Evolutionary conservation across 352 stramenopile genomes (phyloP), one percentile per base, ranked within the genome.

Genomic region (Phytopythium sindhum): DNA sequence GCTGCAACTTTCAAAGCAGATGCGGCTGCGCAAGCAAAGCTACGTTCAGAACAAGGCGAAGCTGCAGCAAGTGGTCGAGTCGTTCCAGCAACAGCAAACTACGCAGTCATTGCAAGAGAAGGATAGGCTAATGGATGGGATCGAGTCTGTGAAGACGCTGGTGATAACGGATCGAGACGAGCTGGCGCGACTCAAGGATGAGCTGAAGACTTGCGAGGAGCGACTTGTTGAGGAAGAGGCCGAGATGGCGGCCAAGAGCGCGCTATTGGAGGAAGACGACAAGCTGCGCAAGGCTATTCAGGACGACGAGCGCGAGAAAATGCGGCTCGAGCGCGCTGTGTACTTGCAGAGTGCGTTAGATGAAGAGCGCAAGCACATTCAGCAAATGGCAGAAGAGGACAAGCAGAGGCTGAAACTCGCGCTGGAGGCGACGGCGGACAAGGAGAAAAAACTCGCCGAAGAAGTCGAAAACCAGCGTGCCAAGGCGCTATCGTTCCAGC

Each of bases 301-400:
- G 41, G 82, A 91, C 19, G 85, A 91, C 50, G 85, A 93, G 62
- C 79, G 85, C n/a, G 73, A 90, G 53, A 92, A 93, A 56, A 91
- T 91, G 81, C 77, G 90, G 68, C 72, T 75, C 19, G 86, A 93
- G 44, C 79, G 81, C n/a, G 74, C 78, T 11, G 68, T 57, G 33
- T 91, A 86, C 60, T 63, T 95, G 24, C 70, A 89, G 55, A 63
- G 69, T 21, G 80, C 79, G 0, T 58, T 91, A n/a, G 83, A 90
- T 14, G 79, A 89, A 11, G 85, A 93, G 63, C 73, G 84, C 6
- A 57, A 72, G 15, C 61, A 67, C 35, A 75, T 93, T n/a, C 78
- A 94, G 37, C 57, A 65, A 9, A 66, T 88, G 42, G 81, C 80
- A 1, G 79, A 90, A 28, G 68, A 84, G 26, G 81, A 91, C 42